Evolutionary conservation across 306 rosid species (phyloP), one percentile per base, ranked within the genome.

Genomic region (Citrullus colocynthis): DNA sequence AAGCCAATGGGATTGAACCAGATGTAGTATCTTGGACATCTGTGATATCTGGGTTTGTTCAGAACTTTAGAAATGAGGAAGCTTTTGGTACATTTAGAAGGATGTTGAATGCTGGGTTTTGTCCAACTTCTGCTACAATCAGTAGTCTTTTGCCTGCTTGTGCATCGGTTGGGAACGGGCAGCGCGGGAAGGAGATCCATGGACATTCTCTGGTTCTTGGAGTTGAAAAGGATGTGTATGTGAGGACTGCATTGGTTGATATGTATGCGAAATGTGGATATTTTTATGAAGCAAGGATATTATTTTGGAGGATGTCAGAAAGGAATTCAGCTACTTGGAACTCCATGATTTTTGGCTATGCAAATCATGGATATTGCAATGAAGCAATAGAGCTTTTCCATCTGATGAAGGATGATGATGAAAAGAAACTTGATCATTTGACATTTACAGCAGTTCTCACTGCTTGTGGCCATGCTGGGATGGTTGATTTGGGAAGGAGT

Each of bases 261-360:
- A 90, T 91, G 98, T 88, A 91, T 54, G 88, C 97, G 32, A 94
- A 93, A 88, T 94, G 97, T 44, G 98, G 97, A 9, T 94, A 89
- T 81, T 89, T 94, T 74, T 67, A 80, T 41, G 90, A 90, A 63
- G 94, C 96, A 0, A 85, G 78, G 86, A 77, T 82, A 21, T 78
- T 92, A 81, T 91, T 91, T 82, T 32, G 58, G 71, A 84, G 44
- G 80, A 91, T 91, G 90, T 76, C 86, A 8, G 82, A 86, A 66
- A 90, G 84, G 85, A 94, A 84, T 78, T 88, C 93, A 0, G 96
- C 88, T 5, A 86, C 97, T 0, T 90, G 93, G 90, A 93, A 93
- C 85, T 93, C 97, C 2, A 93, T 93, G 87, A 89, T 91, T 70
- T 93, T 93, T 78, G 93, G 97, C 52, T 91, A 83, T 39, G 97